Evolutionary conservation across 805 yeast species (phyloP), one percentile per base, ranked within the genome.

Genomic region (Saccharomycodes ludwigii): DNA sequence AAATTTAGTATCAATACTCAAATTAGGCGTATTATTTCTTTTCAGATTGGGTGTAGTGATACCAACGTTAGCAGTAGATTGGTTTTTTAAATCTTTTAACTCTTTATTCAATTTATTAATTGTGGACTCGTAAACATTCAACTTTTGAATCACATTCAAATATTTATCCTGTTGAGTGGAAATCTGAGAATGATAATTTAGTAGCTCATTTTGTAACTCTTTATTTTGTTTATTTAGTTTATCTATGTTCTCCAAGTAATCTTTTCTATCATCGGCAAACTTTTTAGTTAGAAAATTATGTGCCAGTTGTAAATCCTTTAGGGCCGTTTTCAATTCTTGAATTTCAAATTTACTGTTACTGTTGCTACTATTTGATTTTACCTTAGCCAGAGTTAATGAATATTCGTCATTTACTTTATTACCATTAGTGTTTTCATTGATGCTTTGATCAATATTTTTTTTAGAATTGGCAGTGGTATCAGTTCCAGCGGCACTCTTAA

Each of bases 281-380:
- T 76, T 81, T 45, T 73, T 71, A 2, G 77, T 65, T 33, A 79
- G 56, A 46, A 76, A 79, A 37, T 66, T 73, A 50, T 78, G 84
- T 3, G 84, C 78, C 47, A 79, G 69, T 40, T 77, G 74, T 32
- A 79, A 58, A 48, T 79, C 91, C 34, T 63, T 67, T 30, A 79
- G 56, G 0, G 85, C 84, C 0, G 78, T 70, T 40, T 63, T 65
- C 43, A 69, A 56, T n/a, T 28, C 30, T 20, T 24, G 24, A 5
- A 27, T 10, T 14, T 28, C 24, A 6, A 17, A 11, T 13, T 18
- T 21, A 17, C 18, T 27, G 15, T 18, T 19, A 9, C 11, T 11
- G 14, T 27, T 18, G 10, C 16, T 23, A 11, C 28, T 31, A 6
- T 28, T 12, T 2, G 23, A 24, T 13, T 31, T 23, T 2, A 32